Evolutionary conservation across 192 early-diverging fungal species (phyloP).

Genomic region (Geranomyces michiganensis): DNA sequence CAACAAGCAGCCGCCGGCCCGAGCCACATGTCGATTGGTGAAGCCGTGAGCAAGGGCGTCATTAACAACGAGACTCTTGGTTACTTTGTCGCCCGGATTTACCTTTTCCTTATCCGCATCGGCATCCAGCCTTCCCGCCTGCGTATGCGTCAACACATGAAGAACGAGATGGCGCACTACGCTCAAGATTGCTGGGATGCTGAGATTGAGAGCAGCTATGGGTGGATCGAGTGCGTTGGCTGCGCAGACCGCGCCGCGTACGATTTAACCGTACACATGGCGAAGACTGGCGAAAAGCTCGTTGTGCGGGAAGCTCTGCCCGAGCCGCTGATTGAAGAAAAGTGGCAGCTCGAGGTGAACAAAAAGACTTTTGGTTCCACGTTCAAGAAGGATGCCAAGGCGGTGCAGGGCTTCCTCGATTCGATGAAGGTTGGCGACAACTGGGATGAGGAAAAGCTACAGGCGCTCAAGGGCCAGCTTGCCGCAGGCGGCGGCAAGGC

Average conservation of each 20-base stretch:
- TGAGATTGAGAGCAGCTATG: constrained; percentile 91
- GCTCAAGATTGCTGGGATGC: constrained; percentile 96
- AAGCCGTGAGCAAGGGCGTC: constrained; percentile 82
- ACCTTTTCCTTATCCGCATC: constrained; percentile 85
- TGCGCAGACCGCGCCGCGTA: constrained; percentile 99
- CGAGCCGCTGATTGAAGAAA: constrained; percentile 77
- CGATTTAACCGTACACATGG: constrained; percentile 90
- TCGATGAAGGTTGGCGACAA: constrained; percentile 47
- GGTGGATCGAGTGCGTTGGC: constrained; percentile 99
- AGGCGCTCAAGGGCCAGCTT: constrained; percentile 54
- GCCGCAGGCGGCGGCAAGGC: constrained; percentile 46
- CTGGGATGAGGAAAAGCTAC: constrained; percentile 57
- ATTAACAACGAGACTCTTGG: constrained; percentile 98
- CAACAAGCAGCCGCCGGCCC: constrained; percentile 80
- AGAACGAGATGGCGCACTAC: constrained; percentile 99
- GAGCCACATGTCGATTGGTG: constrained; percentile 81
- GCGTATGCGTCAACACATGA: constrained; percentile 98
- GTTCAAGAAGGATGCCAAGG: constrained; percentile 90
- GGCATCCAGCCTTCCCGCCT: constrained; percentile 85
- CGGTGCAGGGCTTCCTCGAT: constrained; percentile 78
- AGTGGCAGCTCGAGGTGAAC: constrained; percentile 83
- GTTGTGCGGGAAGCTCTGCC: constrained; percentile 87
- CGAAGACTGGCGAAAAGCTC: constrained; percentile 88
- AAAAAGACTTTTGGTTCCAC: constrained; percentile 89
- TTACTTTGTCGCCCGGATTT: constrained; percentile 96